Percentiles rank a stretch among this genome's conserved stretches.
These are phyloP conservation scores for Euphorbia lathyris DNA, from an alignment of 345 rosid genomes.

Conservation along the genomic window DNA sequence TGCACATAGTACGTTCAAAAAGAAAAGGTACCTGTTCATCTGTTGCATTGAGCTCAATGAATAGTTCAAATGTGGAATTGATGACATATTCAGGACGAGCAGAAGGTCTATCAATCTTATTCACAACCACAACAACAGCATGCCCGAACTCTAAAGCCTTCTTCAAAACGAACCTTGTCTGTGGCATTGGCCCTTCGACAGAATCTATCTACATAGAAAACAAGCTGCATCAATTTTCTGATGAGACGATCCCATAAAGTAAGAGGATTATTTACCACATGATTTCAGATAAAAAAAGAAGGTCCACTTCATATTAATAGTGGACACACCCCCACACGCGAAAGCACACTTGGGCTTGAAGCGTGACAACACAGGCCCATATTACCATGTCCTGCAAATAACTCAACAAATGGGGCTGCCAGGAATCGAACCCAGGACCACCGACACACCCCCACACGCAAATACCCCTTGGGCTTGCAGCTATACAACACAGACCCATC, in stretches of 20 bases:
- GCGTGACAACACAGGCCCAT: no score
- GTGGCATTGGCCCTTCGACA: constrained; percentile 99
- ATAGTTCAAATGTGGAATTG: constrained; percentile 94
- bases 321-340: no score
- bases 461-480: no score
- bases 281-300: not conserved
- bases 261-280: not conserved
- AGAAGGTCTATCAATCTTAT: constrained; percentile 92
- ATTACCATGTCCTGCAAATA: no score
- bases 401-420: no score
- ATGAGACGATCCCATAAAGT: not conserved
- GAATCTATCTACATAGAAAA: constrained; percentile 72
- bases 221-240: not conserved
- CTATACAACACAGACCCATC: no score
- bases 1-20: constrained; percentile 20
- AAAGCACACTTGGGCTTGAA: no score
- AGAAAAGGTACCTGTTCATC: constrained; percentile 75
- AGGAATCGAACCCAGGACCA: no score
- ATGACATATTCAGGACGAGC: constrained; percentile 94
- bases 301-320: no score
- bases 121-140: constrained; percentile 94
- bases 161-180: constrained; percentile 92
- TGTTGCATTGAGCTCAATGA: constrained; percentile 91
- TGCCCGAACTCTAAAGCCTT: constrained; percentile 97
- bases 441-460: no score